These are phyloP conservation scores for Scleroderma bovista DNA, from an alignment of 768 basidiomycete genomes.

Conservation along the genomic window DNA sequence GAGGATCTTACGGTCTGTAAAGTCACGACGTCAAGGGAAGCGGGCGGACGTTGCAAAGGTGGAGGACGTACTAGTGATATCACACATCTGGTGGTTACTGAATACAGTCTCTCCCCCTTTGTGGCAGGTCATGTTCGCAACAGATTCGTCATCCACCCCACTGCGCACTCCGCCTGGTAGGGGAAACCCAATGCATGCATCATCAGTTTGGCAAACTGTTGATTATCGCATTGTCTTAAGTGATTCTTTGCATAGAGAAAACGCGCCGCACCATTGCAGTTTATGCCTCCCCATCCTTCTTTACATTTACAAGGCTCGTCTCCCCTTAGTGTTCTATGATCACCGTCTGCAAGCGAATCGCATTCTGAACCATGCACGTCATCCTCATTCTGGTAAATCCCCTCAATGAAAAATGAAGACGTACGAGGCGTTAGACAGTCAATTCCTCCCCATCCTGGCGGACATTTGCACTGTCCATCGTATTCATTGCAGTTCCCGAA, in stretches of 20 bases:
- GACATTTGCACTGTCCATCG: constrained; percentile 95
- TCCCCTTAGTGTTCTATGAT: constrained; percentile 74
- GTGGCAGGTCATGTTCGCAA: constrained; percentile 86
- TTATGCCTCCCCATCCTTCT: constrained; percentile 93
- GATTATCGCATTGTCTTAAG: background rate
- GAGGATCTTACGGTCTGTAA: constrained; percentile 85
- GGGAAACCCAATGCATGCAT: constrained; percentile 77
- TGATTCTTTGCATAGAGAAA: background rate
- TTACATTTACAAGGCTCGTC: constrained; percentile 81
- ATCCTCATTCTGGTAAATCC: background rate
- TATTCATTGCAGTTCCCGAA: constrained; percentile 87
- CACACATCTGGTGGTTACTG: constrained; percentile 95
- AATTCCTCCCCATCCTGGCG: constrained; percentile 95
- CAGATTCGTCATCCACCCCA: constrained; percentile 35
- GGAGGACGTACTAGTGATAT: constrained; percentile 82
- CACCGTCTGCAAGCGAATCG: constrained; percentile 89
- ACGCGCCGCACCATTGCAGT: constrained; percentile 91
- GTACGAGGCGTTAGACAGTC: constrained; percentile 90
- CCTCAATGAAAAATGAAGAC: constrained; percentile 28
- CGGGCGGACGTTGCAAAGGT: background rate
- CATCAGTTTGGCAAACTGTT: constrained; percentile 80
- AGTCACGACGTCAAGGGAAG: background rate
- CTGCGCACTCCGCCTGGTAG: constrained; percentile 41
- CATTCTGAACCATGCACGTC: constrained; percentile 56
- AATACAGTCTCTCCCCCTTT: constrained; percentile 90